Evolutionary conservation across 108 stramenopile genomes (phyloP), one percentile per base, ranked within the genome.

Genomic region (Pseudonitzschia delicatissima): DNA sequence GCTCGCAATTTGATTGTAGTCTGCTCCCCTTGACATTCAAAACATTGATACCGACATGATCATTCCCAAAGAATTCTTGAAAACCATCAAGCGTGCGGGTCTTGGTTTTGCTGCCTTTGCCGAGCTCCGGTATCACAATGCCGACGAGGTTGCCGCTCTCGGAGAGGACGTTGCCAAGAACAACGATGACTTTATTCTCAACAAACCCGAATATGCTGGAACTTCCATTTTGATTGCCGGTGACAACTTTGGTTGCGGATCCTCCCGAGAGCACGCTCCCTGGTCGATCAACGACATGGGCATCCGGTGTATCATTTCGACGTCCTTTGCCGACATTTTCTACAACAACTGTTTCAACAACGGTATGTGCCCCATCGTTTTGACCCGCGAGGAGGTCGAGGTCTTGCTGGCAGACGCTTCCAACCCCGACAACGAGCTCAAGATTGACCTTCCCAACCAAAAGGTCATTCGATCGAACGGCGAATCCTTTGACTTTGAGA

Each of bases 281-380:
- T 96, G 96, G 96, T 87, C 90, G 20, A 94, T 96, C 68, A 87
- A 86, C 57, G 96, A 96, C 68, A 82, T 92, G 87, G 96, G 96
- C 20, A 91, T 96, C 63, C 74, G 85, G 58, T 92, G 90, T 71
- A 82, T 97, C 67, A 93, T 97, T 67, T 79, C 85, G 55, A 94
- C 96, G 42, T 87, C 85, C 12, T 97, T 97, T 80, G 93, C 93
- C 34, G 96, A 97, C 69, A 97, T 97, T 28, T 97, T 97, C 77
- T 97, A 91, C 87, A 95, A 95, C 80, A 97, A 97, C 74, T 97
- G 96, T 77, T 95, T 97, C 72, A 97, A 97, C 77, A 97, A 97
- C 64, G 96, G 96, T 12, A 97, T 97, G 92, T 82, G 95, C 40
- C 96, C 96, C 36, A 77, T 97, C 29, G 89, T 79, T 20, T 73